Conservation (phyloP, 164 flowering plant genomes). For the Aristolochia contorta region DNA sequence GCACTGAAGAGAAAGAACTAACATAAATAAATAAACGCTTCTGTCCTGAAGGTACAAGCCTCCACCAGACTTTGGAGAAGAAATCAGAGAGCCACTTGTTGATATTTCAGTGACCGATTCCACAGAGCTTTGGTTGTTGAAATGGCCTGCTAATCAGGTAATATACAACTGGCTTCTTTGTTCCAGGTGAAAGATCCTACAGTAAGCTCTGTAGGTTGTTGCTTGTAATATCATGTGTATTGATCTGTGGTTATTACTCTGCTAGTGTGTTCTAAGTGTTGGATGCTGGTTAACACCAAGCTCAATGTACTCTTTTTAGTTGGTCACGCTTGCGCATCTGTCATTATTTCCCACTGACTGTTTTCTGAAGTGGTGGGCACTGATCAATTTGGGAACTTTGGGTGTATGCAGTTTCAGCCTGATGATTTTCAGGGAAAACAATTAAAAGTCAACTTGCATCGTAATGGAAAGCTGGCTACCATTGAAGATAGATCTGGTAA, state of each 20-base stretch:
- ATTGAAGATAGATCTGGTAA: conserved; percentile 53
- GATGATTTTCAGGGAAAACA: conserved; percentile 53
- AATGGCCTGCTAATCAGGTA: conserved; percentile 36
- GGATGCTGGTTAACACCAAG: background rate
- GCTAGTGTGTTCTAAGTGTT: background rate
- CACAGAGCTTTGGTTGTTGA: conserved; percentile 46
- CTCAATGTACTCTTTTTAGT: background rate
- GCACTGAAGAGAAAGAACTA: too few relatives aligned
- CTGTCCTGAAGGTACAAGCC: conserved; percentile 19
- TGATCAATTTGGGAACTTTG: background rate
- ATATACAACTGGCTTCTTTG: background rate
- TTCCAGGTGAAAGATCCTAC: background rate
- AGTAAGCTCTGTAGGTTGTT: background rate
- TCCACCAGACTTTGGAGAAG: conserved; percentile 24
- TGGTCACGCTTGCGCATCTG: too few relatives aligned
- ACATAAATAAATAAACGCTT: background rate
- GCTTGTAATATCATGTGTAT: background rate
- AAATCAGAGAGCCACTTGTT: conserved; percentile 25
- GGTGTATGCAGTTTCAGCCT: conserved; percentile 13
- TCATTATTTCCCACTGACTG: too few relatives aligned
- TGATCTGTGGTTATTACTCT: background rate
- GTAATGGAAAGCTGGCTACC: conserved; percentile 44
- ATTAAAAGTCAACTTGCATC: conserved; percentile 39
- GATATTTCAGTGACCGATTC: conserved; percentile 27
- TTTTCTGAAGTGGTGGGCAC: background rate